Base-by-base conservation (phyloP, 176 grass and related monocot genomes). In the Oryza coarctata region DNA sequence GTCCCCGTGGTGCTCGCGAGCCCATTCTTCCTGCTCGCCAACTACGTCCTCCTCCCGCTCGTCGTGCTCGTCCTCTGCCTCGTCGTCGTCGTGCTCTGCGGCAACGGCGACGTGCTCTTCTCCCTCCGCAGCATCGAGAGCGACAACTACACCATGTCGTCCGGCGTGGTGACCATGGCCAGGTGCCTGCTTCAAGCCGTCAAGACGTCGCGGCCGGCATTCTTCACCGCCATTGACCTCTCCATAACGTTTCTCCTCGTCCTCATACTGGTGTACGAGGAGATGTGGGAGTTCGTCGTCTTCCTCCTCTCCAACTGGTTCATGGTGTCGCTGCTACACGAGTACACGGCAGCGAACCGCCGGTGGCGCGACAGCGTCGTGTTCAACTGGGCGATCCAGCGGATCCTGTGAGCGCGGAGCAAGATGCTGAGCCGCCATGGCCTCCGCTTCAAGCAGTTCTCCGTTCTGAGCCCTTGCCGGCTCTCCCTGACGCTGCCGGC, bases 251-350 rank as follows among this genome's bases (percentile, higher is more conserved):
- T 49, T 6, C 62, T 79, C 26, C 77, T 79, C 15, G 13, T 49
- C 17, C 0, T 33, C 39, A 34, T 5, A 4, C 3, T 69, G 7
- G 3, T 78, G 17, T 85, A 61, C 27, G 74, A 77, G 83, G 83
- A 85, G 3, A 11, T 20, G 0, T 68, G 74, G 83, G 83, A 85
- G 65, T 2, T 85, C 49, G 0, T 63, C 12, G 34, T 70, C 11
- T 78, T 76, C 18, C 3, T 85, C 0, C 73, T 77, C 74, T 85
- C 83, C 33, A 32, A 85, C 26, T 85, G 83, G 83, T 12, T 85
- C 83, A 62, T 26, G 25, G 83, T 85, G 0, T 70, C 61, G 0
- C 0, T 84, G 15, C 64, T 80, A n/a, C 45, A 49, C 65, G 9
- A 17, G 1, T 66, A 66, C 69, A 23, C 23, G 38, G 9, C 38